phyloP scores from a whole-genome alignment of 1,284 basidiomycete genomes.

The Pascua sp. region DNA sequence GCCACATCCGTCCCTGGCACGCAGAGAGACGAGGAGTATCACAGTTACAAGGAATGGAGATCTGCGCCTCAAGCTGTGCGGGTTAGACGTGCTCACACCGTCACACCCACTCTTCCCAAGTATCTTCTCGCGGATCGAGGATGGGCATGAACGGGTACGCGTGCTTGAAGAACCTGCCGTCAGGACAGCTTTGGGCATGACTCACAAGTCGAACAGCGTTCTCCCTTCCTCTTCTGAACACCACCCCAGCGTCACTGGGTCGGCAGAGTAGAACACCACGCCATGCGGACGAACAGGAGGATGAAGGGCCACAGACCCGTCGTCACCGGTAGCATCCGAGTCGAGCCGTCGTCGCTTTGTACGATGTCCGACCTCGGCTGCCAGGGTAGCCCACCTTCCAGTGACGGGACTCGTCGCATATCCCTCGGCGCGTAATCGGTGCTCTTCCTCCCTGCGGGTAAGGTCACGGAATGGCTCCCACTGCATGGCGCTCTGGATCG shows the following conservation, averaged over 20 bases:
- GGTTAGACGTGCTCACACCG: too few species aligned
- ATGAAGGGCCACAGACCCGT: not conserved
- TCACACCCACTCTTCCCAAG: conserved; percentile 24
- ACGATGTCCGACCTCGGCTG: not conserved
- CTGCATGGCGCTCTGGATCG: conserved; percentile 1
- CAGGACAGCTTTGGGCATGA: not conserved
- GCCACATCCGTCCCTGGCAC: conserved; percentile 4
- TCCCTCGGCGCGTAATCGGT: conserved; percentile 11
- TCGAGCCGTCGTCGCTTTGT: not conserved
- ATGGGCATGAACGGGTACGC: conserved; percentile 30
- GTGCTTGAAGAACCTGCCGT: conserved; percentile 25
- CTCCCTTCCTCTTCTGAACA: conserved; percentile 19
- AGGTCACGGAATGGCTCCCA: conserved; percentile 12
- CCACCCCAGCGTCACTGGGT: conserved; percentile 22
- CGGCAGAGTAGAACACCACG: conserved; percentile 1
- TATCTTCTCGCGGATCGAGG: conserved; percentile 26
- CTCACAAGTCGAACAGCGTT: conserved; percentile 23
- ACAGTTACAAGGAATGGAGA: conserved; percentile 29
- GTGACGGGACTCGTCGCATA: not conserved
- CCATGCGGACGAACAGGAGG: not conserved
- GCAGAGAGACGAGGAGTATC: conserved; percentile 23
- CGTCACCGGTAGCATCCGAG: not conserved
- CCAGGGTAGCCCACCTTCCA: not conserved
- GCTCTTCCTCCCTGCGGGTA: conserved; percentile 17
- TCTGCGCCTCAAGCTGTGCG: conserved; percentile 19